Base-by-base conservation (phyloP, 495 filamentous ascomycete species). In the Neurospora sp. region DNA sequence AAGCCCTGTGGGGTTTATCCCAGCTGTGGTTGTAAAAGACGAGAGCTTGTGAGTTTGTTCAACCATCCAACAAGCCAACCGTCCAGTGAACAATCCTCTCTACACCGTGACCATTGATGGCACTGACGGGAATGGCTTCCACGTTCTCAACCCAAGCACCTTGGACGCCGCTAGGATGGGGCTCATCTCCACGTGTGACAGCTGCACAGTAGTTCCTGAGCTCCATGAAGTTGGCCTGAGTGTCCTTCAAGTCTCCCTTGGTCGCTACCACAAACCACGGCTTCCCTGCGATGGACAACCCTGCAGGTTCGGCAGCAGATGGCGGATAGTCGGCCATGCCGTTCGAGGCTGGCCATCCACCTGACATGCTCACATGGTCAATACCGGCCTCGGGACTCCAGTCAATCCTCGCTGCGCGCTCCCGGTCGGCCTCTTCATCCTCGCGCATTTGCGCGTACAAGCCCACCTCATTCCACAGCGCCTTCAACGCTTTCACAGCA, bases 261-360 rank as follows among this genome's bases (percentile, higher is more conserved):
- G 94, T 97, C 9, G 94, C 96, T 42, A 98, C 92, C 1, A 98
- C 94, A 76, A 97, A 96, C 96, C 96, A 99, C 7, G 95, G 94
- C 80, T 99, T 99, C 10, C 86, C 86, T 18, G 92, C 91, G 68
- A 96, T 92, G 53, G 92, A 89, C 18, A 91, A 85, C 0, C 79
- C 79, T 8, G 75, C 74, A 9, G 76, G 70, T 9, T 78, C 73
- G 1, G 75, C 76, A 10, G 74, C 74, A 35, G 78, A 74, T 39
- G 75, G 73, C 1, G 77, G 79, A 3, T 81, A 68, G 40, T 83
- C 79, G 31, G 83, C 78, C 20, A 83, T 75, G n/a, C 82, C 79
- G 75, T 78, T 76, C 12, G 73, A 72, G 68, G 68, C 73, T 3
- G 78, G 74, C 74, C 76, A 81, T 68, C 74, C 73, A 27, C 22